Evolutionary conservation across 1,139 yeast species (phyloP).

Genomic region (Oligophagozyma castellii): DNA sequence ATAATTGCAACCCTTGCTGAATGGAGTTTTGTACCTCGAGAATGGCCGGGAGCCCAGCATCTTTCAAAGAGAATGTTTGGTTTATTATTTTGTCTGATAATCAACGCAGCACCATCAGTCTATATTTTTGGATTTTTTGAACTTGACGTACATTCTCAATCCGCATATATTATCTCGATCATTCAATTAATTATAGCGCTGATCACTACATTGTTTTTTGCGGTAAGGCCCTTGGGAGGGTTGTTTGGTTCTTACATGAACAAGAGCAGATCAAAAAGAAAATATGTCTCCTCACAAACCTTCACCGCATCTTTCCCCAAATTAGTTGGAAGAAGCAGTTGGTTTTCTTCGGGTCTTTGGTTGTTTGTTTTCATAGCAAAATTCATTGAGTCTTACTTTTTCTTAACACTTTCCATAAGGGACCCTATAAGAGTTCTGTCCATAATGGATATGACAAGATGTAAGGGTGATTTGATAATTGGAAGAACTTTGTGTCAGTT

Average conservation of each 20-base stretch:
- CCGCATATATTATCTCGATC: conserved; percentile 40
- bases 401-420: conserved; percentile 59
- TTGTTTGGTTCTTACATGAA: conserved; percentile 33
- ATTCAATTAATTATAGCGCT: conserved; percentile 49
- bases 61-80: conserved; percentile 33
- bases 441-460: conserved; percentile 43
- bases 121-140: conserved; percentile 45
- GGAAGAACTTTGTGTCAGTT: conserved; percentile 40
- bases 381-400: conserved; percentile 68
- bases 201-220: conserved; percentile 44
- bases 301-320: conserved; percentile 45
- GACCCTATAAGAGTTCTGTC: conserved; percentile 66
- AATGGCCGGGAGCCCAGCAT: conserved; percentile 53
- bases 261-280: conserved; percentile 22
- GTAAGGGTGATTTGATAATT: conserved; percentile 43
- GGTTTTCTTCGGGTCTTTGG: conserved; percentile 57
- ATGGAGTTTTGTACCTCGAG: conserved; percentile 49
- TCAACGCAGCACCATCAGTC: conserved; percentile 50
- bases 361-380: conserved; percentile 54
- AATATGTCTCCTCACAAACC: conserved; percentile 32
- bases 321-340: conserved; percentile 35
- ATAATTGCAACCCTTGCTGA: conserved; percentile 52
- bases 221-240: conserved; percentile 45
- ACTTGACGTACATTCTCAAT: conserved; percentile 33
- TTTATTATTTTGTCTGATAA: conserved; percentile 29